phyloP scores from a whole-genome alignment of 768 basidiomycete genomes.

The Neoboletus brunneissimus region DNA sequence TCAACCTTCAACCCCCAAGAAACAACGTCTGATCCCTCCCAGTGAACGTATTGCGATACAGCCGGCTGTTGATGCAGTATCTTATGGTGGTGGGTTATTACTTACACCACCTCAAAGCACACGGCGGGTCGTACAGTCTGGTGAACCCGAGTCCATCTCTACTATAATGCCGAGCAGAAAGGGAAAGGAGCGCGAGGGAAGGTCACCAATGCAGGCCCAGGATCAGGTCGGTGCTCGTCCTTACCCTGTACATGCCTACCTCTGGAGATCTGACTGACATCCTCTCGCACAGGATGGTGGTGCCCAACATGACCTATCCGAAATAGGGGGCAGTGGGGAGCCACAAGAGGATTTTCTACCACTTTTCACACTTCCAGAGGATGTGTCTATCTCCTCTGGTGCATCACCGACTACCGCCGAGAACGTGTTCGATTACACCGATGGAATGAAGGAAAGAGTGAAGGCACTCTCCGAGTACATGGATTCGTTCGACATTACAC shows the following conservation, averaged over 20 bases:
- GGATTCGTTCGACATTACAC: slow-evolving; percentile 26
- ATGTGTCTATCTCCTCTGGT: slow-evolving; percentile 8
- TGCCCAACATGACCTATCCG: neutral
- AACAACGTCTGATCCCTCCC: slow-evolving; percentile 12
- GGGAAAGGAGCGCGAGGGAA: slow-evolving; percentile 27
- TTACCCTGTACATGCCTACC: neutral
- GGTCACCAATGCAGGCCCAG: neutral
- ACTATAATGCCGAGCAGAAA: slow-evolving; percentile 17
- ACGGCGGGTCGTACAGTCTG: slow-evolving; percentile 6
- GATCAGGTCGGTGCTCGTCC: slow-evolving; percentile 16
- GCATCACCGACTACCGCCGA: slow-evolving; percentile 26
- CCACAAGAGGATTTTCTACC: slow-evolving; percentile 18
- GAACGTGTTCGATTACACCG: slow-evolving; percentile 25
- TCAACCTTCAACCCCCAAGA: slow-evolving; percentile 27
- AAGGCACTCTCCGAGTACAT: slow-evolving; percentile 26
- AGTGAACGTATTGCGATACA: neutral
- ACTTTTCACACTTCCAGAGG: slow-evolving; percentile 15
- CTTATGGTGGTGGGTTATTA: slow-evolving; percentile 1
- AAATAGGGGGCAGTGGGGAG: neutral
- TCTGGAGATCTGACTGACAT: neutral
- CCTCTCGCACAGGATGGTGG: neutral
- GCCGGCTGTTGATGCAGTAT: neutral
- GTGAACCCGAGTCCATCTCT: neutral
- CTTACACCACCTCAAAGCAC: slow-evolving; percentile 30
- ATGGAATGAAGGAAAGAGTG: slow-evolving; percentile 21